Percentiles rank a stretch among this genome's conserved stretches.
Conservation (phyloP, 1,284 basidiomycete species). For the Cryptococcus sp. region DNA sequence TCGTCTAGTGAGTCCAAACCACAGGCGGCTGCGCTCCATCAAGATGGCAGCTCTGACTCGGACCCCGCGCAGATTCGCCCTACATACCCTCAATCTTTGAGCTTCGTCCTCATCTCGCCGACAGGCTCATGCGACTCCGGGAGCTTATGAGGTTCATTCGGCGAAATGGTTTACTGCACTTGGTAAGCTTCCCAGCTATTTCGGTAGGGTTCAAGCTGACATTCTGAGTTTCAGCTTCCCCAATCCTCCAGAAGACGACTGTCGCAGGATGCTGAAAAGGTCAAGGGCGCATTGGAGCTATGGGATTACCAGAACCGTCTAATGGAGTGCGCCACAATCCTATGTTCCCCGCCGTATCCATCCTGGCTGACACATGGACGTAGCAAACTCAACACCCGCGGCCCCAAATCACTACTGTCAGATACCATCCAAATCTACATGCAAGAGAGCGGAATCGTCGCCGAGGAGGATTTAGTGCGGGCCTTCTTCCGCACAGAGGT, state of each 20-base stretch:
- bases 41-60: neutral
- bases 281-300: constrained; percentile 74
- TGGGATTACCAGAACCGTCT: constrained; percentile 73
- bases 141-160: constrained; percentile 86
- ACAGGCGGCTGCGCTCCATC: neutral
- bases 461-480: constrained; percentile 73
- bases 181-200: constrained; percentile 53
- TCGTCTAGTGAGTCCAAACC: constrained; percentile 39
- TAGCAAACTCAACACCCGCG: too few relatives aligned
- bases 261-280: constrained; percentile 81
- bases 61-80: constrained; percentile 59
- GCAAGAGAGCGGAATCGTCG: constrained; percentile 33
- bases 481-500: constrained; percentile 78
- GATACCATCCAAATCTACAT: constrained; percentile 48
- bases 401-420: constrained; percentile 45
- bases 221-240: constrained; percentile 61
- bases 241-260: constrained; percentile 71
- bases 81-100: constrained; percentile 75
- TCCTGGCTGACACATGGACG: too few relatives aligned
- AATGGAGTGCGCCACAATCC: constrained; percentile 41
- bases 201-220: constrained; percentile 1
- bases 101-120: constrained; percentile 70
- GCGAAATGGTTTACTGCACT: constrained; percentile 70
- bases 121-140: constrained; percentile 69
- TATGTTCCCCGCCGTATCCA: neutral